phyloP scores from a whole-genome alignment of 148 eudicot species.

The Silene uniflora region DNA sequence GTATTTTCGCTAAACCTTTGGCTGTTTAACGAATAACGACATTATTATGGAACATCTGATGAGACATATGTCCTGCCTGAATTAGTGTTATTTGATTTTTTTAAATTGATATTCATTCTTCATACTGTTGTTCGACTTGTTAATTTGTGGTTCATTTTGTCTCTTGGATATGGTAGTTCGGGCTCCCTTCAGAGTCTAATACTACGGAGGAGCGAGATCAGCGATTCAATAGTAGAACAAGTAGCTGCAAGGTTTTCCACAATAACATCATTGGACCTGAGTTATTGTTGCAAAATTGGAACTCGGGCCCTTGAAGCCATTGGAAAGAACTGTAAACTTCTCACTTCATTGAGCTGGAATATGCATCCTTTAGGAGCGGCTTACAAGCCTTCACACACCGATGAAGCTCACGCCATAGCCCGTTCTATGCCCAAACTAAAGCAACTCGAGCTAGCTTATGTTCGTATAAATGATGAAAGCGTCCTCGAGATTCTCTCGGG shows the following conservation, averaged over 20 bases:
- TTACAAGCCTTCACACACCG: constrained; percentile 40
- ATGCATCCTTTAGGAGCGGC: constrained; percentile 54
- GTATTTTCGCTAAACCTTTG: no score
- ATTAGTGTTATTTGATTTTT: no score
- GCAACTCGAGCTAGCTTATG: constrained; percentile 60
- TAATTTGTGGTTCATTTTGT: constrained; percentile 20
- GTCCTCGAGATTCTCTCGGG: constrained; percentile 51
- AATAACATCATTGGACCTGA: constrained; percentile 50
- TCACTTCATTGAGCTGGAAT: constrained; percentile 53
- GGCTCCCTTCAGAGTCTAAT: constrained; percentile 46
- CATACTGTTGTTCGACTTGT: constrained; percentile 1
- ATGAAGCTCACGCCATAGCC: constrained; percentile 66
- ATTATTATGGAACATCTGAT: no score
- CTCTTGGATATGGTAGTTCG: constrained; percentile 41
- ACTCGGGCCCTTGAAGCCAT: constrained; percentile 51
- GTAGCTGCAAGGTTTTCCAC: constrained; percentile 44
- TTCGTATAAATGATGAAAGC: constrained; percentile 35
- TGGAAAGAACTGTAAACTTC: constrained; percentile 54
- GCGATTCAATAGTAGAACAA: constrained; percentile 53
- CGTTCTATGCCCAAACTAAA: constrained; percentile 64
- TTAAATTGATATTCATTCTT: not conserved
- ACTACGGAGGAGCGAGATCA: constrained; percentile 53
- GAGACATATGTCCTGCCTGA: no score
- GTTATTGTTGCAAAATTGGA: constrained; percentile 52
- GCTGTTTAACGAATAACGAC: no score